Conservation (phyloP, 2,329 filamentous ascomycete species). For the Cercospora sojina region DNA sequence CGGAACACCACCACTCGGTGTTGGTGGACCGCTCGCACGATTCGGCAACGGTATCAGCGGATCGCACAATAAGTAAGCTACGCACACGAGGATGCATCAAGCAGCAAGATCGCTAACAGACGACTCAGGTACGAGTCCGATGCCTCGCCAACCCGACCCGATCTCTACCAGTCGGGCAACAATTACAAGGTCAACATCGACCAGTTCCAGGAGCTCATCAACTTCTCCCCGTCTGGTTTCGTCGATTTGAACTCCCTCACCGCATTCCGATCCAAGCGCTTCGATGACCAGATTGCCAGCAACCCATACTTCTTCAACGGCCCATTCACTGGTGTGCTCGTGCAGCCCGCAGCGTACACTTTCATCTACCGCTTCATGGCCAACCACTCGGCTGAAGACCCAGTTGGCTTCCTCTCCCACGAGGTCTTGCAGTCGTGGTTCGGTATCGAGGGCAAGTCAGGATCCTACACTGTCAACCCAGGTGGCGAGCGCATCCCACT, state of each 20-base stretch:
- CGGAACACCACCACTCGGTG: conserved; percentile 19
- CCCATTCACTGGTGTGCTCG: conserved; percentile 18
- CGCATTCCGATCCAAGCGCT: conserved; percentile 23
- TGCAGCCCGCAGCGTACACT: conserved; percentile 29
- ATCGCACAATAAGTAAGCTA: conserved; percentile 35
- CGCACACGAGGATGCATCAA: not conserved
- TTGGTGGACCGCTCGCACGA: conserved; percentile 14
- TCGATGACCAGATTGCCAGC: conserved; percentile 29
- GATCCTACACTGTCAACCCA: conserved; percentile 23
- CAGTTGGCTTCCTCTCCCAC: conserved; percentile 25
- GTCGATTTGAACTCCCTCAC: conserved; percentile 25
- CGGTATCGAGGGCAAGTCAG: conserved; percentile 25
- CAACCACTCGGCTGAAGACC: conserved; percentile 30
- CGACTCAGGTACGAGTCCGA: conserved; percentile 37
- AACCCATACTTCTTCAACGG: conserved; percentile 35
- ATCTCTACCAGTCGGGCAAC: conserved; percentile 36
- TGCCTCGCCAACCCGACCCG: conserved; percentile 37
- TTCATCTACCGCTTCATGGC: conserved; percentile 36
- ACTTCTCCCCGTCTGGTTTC: conserved; percentile 23
- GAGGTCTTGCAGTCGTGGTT: conserved; percentile 29
- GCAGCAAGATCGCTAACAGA: not conserved
- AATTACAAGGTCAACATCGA: conserved; percentile 30
- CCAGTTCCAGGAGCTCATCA: conserved; percentile 35
- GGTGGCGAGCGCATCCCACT: conserved; percentile 31
- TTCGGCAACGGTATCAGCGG: conserved; percentile 25